Evolutionary conservation across 1,139 yeast genomes (phyloP).

Genomic region (Magnusiomyces paraingens): DNA sequence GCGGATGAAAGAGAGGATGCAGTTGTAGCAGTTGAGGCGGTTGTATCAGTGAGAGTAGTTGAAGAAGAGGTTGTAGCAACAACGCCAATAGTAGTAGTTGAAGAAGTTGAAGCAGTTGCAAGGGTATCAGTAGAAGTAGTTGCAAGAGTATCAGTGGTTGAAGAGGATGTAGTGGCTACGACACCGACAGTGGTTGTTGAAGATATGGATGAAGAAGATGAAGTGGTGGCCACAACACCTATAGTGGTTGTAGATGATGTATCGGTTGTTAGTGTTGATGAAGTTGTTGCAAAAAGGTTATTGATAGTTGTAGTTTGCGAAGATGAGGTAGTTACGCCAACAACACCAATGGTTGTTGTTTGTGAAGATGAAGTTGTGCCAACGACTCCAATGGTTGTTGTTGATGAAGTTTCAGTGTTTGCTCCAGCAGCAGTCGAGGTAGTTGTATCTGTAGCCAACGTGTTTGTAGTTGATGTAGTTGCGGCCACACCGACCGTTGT

Average conservation of each 20-base stretch:
- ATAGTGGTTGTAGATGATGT: too few relatives aligned
- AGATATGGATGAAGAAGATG: too few relatives aligned
- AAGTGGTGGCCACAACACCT: too few relatives aligned
- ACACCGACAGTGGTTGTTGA: neutral
- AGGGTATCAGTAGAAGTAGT: neutral
- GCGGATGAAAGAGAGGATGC: neutral
- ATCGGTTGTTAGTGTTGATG: too few relatives aligned
- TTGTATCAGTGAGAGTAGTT: neutral
- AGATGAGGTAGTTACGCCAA: slow-evolving; percentile 1
- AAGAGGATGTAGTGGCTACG: neutral
- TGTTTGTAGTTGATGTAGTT: neutral
- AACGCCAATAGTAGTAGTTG: neutral
- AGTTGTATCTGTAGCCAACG: neutral
- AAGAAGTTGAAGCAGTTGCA: neutral
- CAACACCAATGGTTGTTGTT: slow-evolving; percentile 9
- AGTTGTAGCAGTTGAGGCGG: neutral
- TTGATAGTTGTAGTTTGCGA: neutral
- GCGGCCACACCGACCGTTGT: neutral
- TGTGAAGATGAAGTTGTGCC: too few relatives aligned
- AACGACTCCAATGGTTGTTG: too few relatives aligned
- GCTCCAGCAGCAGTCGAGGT: slow-evolving; percentile 3
- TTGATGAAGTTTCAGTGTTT: too few relatives aligned
- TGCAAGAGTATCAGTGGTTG: neutral
- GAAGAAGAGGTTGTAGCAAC: slow-evolving; percentile 1
- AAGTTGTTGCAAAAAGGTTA: too few relatives aligned